These are phyloP conservation scores for Pichia nakasei DNA, from an alignment of 805 yeast species.

Conservation along the genomic window DNA sequence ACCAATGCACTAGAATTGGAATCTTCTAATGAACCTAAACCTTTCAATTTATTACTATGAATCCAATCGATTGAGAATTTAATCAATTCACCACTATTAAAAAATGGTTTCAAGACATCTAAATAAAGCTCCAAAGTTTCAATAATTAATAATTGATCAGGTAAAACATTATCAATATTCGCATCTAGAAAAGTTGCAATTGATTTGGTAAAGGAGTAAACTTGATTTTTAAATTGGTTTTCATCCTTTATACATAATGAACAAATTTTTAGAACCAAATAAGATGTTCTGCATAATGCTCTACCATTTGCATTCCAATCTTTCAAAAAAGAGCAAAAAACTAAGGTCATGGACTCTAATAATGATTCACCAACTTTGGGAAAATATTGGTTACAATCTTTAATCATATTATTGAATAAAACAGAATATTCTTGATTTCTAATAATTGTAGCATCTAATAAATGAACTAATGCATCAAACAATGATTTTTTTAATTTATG, in stretches of 20 bases:
- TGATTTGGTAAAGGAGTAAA: constrained; percentile 26
- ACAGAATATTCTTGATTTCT: constrained; percentile 56
- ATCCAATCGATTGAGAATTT: constrained; percentile 37
- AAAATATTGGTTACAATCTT: constrained; percentile 25
- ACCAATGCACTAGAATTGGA: constrained; percentile 19
- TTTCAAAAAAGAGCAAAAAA: constrained; percentile 39
- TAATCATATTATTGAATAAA: constrained; percentile 43
- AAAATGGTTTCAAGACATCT: constrained; percentile 31
- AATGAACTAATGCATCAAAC: constrained; percentile 51
- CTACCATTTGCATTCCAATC: constrained; percentile 59
- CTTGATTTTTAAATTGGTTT: constrained; percentile 11
- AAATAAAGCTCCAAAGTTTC: constrained; percentile 52
- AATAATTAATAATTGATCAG: constrained; percentile 56
- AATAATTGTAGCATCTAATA: constrained; percentile 55
- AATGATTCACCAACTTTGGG: constrained; percentile 47
- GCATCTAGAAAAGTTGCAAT: constrained; percentile 38
- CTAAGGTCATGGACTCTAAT: constrained; percentile 35
- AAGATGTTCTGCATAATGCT: constrained; percentile 52
- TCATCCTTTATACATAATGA: constrained; percentile 11
- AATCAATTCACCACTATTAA: constrained; percentile 33
- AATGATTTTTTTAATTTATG: constrained; percentile 23
- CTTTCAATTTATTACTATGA: constrained; percentile 48
- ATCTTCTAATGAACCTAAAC: constrained; percentile 37
- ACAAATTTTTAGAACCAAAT: constrained; percentile 40
- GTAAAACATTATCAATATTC: constrained; percentile 37